Conservation (phyloP, 805 yeast genomes). For the Cyberlindnera suaveolens region DNA sequence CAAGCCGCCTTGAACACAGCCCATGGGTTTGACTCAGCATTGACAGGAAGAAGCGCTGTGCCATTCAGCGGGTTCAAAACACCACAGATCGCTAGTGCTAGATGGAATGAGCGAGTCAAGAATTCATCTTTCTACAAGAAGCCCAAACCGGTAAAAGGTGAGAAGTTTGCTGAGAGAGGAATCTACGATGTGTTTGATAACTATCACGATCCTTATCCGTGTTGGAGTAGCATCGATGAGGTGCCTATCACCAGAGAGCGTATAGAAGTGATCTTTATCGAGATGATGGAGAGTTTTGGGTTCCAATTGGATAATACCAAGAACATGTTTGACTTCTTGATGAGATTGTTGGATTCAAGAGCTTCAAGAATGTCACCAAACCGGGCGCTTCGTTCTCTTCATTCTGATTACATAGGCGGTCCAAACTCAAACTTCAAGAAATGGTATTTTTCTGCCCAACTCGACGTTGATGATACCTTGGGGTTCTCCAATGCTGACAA, state of each 20-base stretch:
- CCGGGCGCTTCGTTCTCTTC: constrained; percentile 52
- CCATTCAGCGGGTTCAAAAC: constrained; percentile 96
- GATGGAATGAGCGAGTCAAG: constrained; percentile 37
- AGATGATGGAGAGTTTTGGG: constrained; percentile 51
- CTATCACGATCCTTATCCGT: constrained; percentile 44
- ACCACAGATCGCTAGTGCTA: constrained; percentile 82
- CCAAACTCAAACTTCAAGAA: constrained; percentile 58
- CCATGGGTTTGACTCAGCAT: constrained; percentile 23
- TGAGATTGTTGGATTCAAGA: constrained; percentile 60
- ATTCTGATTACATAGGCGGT: constrained; percentile 75
- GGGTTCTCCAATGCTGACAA: constrained; percentile 29
- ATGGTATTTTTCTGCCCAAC: constrained; percentile 73
- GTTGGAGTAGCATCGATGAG: constrained; percentile 37
- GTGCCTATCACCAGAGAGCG: constrained; percentile 46
- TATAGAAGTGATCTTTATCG: constrained; percentile 51
- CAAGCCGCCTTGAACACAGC: constrained; percentile 10
- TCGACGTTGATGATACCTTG: constrained; percentile 51
- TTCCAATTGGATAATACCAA: constrained; percentile 61
- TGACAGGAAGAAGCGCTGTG: constrained; percentile 33
- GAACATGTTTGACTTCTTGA: constrained; percentile 61
- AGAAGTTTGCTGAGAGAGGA: constrained; percentile 33
- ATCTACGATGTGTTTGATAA: constrained; percentile 37
- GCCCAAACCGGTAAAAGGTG: constrained; percentile 24
- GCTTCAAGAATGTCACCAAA: constrained; percentile 56
- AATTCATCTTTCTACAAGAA: constrained; percentile 24